Conservation (phyloP, 371 early-diverging fungal genomes). For the Mucor irregularis region DNA sequence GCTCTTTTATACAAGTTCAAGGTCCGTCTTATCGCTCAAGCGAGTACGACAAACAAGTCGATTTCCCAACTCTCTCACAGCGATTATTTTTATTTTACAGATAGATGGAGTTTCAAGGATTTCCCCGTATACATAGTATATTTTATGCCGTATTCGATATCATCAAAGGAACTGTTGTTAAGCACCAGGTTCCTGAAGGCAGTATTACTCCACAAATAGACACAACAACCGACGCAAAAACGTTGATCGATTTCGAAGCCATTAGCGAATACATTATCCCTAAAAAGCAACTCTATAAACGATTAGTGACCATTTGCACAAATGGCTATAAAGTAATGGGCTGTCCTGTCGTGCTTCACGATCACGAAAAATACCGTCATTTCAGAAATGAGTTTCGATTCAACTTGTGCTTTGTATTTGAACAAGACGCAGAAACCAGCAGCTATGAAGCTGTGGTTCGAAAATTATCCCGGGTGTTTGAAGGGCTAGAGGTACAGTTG, state of each 20-base stretch:
- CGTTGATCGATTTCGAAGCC: constrained; percentile 79
- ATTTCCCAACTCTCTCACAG: too few species aligned
- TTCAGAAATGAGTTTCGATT: constrained; percentile 82
- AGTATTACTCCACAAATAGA: constrained; percentile 50
- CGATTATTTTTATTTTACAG: background rate
- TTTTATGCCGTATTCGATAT: constrained; percentile 87
- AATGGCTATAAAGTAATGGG: constrained; percentile 77
- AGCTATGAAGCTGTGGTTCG: constrained; percentile 81
- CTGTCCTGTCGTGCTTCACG: constrained; percentile 73
- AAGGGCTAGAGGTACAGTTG: constrained; percentile 66
- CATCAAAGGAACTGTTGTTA: constrained; percentile 81
- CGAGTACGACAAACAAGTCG: too few species aligned
- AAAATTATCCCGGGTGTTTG: constrained; percentile 77
- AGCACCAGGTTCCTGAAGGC: constrained; percentile 84
- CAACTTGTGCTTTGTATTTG: constrained; percentile 91
- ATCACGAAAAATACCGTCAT: constrained; percentile 66
- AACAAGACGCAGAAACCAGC: constrained; percentile 68
- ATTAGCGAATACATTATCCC: constrained; percentile 90
- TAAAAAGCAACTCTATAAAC: constrained; percentile 76
- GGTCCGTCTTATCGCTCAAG: too few species aligned
- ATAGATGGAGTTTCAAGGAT: constrained; percentile 61
- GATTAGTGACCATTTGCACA: constrained; percentile 76
- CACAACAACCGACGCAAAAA: constrained; percentile 22
- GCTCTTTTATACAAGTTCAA: too few species aligned
- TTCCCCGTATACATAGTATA: constrained; percentile 77